Evolutionary conservation across 257 asterid genomes (phyloP), one percentile per base, ranked within the genome.

Genomic region (Petrea volubilis): DNA sequence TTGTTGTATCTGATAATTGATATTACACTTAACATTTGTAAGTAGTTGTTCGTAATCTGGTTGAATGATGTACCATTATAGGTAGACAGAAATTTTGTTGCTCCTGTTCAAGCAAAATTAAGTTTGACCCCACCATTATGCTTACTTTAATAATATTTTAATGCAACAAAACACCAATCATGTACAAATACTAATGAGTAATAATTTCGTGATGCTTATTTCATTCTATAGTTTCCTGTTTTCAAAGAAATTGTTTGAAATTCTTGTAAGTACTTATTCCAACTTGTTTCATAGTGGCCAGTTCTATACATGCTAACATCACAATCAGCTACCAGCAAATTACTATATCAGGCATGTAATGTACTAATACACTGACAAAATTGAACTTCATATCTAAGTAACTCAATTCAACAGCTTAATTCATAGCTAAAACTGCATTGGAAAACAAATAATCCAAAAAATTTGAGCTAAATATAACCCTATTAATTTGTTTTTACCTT

Each of bases 401-500:
- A 27, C 15, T 33, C 17, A 77, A 64, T 40, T 53, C 38, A 51
- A 69, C 38, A 73, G 33, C 74, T 13, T 21, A 46, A 52, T 28
- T n/a, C 66, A 40, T 46, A 27, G 23, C 25, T 11, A 62, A 60
- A 50, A 72, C 3, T 23, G 25, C 33, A 51, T 41, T 11, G 67
- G 43, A 38, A 49, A 66, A 18, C 27, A 71, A 38, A 38, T 18
- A 2, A 73, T 60, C 33, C 44, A 34, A 34, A 25, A 60, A 66
- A 57, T 44, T 55, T 40, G 27, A 71, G 72, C 68, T 44, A 15
- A 76, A 72, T 55, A n/a, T 8, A 60, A 62, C 17, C 60, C 59
- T 7, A 62, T 10, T 36, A 64, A 52, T 18, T 58, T 6, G 49
- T 15, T 2, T 11, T 67, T 80, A 88, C 99, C 98, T 95, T 95